Conservation (phyloP, 192 early-diverging fungal genomes). For the Obelidium mucronatum region DNA sequence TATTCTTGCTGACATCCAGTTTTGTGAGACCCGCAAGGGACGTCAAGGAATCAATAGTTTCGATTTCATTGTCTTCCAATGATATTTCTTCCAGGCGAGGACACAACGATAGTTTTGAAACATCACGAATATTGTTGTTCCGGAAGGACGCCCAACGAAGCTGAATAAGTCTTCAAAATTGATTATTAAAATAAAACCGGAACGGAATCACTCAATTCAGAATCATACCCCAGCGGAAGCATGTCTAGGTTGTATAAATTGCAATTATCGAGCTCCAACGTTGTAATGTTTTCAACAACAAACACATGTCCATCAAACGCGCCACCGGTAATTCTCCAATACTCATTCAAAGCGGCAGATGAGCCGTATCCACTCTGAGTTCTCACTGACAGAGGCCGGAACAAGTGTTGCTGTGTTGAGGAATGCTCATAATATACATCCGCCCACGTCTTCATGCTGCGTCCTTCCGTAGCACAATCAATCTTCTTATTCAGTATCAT, state of each 20-base stretch:
- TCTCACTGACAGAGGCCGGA: conserved; percentile 58
- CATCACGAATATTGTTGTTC: conserved; percentile 60
- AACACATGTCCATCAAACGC: conserved; percentile 31
- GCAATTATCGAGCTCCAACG: conserved; percentile 61
- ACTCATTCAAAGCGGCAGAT: conserved; percentile 55
- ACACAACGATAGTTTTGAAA: conserved; percentile 48
- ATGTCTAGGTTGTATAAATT: conserved; percentile 51
- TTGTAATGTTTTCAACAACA: conserved; percentile 54
- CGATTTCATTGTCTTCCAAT: conserved; percentile 65
- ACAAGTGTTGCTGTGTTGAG: conserved; percentile 58
- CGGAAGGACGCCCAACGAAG: conserved; percentile 65
- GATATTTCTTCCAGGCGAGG: conserved; percentile 57
- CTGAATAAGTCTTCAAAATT: conserved; percentile 45
- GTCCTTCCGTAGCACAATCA: neutral
- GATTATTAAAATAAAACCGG: too few species aligned
- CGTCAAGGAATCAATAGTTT: conserved; percentile 53
- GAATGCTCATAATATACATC: conserved; percentile 41
- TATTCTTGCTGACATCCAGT: conserved; percentile 61
- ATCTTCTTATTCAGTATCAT: conserved; percentile 21
- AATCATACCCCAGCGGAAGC: conserved; percentile 47
- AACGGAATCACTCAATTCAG: too few species aligned
- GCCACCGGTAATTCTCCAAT: conserved; percentile 44
- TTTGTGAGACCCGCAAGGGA: conserved; percentile 51
- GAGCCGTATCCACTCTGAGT: conserved; percentile 59
- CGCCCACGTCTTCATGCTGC: neutral